These are phyloP conservation scores for Pseudofabraea citricarpa DNA, from an alignment of 2,329 filamentous ascomycete species.

Conservation along the genomic window DNA sequence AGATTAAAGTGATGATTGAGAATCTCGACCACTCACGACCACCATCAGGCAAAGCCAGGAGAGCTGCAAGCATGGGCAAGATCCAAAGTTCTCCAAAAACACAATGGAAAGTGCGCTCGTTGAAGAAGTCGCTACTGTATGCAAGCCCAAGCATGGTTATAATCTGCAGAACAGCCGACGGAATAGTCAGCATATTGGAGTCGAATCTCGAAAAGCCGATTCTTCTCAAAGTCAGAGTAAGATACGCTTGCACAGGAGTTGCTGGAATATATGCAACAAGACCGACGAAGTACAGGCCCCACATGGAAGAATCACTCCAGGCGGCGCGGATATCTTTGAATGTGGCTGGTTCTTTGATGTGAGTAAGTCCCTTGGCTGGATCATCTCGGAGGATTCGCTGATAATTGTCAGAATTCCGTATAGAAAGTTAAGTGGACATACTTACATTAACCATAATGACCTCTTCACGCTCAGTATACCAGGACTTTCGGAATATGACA, in stretches of 20 bases:
- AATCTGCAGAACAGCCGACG: conserved; percentile 51
- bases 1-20: conserved; percentile 44
- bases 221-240: conserved; percentile 50
- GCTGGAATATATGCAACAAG: conserved; percentile 44
- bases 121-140: conserved; percentile 49
- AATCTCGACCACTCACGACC: conserved; percentile 48
- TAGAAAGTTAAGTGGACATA: not conserved
- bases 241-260: conserved; percentile 41
- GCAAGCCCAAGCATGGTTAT: conserved; percentile 49
- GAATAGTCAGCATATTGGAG: conserved; percentile 59
- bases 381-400: conserved; percentile 45
- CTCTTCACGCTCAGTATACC: conserved; percentile 65
- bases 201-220: conserved; percentile 54
- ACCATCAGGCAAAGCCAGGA: conserved; percentile 42
- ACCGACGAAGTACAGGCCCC: conserved; percentile 45
- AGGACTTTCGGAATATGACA: conserved; percentile 55
- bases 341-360: conserved; percentile 38
- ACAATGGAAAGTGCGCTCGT: conserved; percentile 49
- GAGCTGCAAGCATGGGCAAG: conserved; percentile 44
- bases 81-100: conserved; percentile 48
- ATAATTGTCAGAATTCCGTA: not conserved
- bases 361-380: conserved; percentile 46
- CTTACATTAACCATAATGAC: conserved; percentile 60
- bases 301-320: conserved; percentile 42
- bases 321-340: conserved; percentile 38